phyloP scores from a whole-genome alignment of 345 rosid genomes.

The Cardiospermum halicacabum region DNA sequence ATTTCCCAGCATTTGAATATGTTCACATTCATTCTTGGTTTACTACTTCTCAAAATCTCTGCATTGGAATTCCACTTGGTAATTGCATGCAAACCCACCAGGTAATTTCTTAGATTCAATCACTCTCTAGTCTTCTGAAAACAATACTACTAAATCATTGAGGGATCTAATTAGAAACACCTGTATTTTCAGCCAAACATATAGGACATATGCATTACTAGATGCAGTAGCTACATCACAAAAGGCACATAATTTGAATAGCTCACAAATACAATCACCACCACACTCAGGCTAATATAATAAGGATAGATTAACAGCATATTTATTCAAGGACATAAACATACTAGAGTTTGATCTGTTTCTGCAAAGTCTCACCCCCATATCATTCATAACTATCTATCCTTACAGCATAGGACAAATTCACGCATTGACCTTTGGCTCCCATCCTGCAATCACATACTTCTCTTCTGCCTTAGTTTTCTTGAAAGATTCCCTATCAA shows the following conservation, averaged over 20 bases:
- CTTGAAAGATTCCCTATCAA: constrained; percentile 57
- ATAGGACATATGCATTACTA: neutral
- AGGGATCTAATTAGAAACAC: too few species aligned
- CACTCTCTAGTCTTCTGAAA: too few species aligned
- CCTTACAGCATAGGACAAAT: constrained; percentile 19
- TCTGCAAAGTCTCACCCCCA: constrained; percentile 6
- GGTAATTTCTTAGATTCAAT: too few species aligned
- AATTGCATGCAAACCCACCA: too few species aligned
- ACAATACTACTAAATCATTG: too few species aligned
- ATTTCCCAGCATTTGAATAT: too few species aligned
- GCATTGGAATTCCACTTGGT: too few species aligned
- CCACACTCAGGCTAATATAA: neutral
- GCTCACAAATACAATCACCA: neutral
- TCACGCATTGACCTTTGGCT: constrained; percentile 69
- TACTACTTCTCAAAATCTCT: too few species aligned
- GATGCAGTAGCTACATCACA: neutral
- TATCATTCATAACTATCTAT: constrained; percentile 13
- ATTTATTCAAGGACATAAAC: constrained; percentile 10
- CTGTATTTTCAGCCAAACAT: too few species aligned
- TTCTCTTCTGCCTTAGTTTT: constrained; percentile 61
- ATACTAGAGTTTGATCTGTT: constrained; percentile 1
- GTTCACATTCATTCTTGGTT: too few species aligned
- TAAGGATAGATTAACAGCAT: neutral
- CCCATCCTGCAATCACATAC: constrained; percentile 82
- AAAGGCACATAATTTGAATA: neutral